Evolutionary conservation across 768 basidiomycete species (phyloP), one percentile per base, ranked within the genome.

Genomic region (Tylopilus intermedius): DNA sequence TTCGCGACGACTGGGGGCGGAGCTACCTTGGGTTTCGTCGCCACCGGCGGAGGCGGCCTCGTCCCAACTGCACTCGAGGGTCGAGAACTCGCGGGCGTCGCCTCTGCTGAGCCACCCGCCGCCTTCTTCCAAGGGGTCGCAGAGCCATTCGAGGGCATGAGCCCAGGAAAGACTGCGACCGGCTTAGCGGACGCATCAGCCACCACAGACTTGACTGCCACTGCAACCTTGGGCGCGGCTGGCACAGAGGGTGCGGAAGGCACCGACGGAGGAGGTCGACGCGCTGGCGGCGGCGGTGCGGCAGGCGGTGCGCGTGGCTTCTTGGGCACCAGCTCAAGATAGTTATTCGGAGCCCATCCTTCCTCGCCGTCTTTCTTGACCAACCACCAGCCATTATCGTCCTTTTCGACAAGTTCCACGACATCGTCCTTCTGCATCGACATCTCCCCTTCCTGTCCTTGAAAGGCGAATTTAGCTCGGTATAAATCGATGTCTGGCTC

Each of bases 301-400:
- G 87, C 76, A 22, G 84, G 76, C 0, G 82, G 73, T 2, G 84
- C 77, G 40, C 81, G 82, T 2, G 83, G 78, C 58, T 79, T 82
- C 21, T 80, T 80, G 15, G 84, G 83, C 5, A 86, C 80, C 32
- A 87, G 77, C 66, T 96, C 94, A 7, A 95, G 82, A 64, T 94
- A 96, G 68, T 92, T 94, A 59, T 86, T 84, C 2, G 96, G 96
- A 18, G 94, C 92, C 94, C 94, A 99, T 13, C 92, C 96, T 66
- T 97, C 93, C 15, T 74, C 71, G 2, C 79, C 80, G 48, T 77
- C 79, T 70, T 88, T 92, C 77, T 86, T 90, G 51, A 97, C 87
- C 30, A 96, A 77, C 95, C 96, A 98, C 96, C 96, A 99, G 3
- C 95, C 96, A 61, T 95, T 95, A 54, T 94, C 83, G 64, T 87